A percentile compares a stretch with the other conserved stretches of the same genome.
Conservation (phyloP, 2,329 filamentous ascomycete genomes). For the Chlorencoelia australis region DNA sequence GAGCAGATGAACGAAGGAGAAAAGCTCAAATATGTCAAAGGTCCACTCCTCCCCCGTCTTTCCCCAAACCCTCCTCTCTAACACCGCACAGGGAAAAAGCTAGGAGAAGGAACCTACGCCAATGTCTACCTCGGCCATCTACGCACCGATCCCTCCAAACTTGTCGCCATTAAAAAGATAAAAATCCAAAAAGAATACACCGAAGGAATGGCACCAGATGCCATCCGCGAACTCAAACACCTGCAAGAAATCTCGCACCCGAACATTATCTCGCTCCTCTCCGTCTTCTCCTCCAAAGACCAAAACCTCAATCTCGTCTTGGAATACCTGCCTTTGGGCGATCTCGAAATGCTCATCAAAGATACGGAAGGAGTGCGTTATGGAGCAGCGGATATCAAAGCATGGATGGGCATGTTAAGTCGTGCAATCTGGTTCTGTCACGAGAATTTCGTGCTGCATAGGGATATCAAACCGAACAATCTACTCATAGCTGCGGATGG, state of each 20-base stretch:
- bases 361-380: slow-evolving; percentile 72
- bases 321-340: slow-evolving; percentile 86
- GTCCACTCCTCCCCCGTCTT: slow-evolving; percentile 30
- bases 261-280: slow-evolving; percentile 87
- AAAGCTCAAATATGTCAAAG: slow-evolving; percentile 84
- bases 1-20: slow-evolving; percentile 75
- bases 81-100: slow-evolving; percentile 57
- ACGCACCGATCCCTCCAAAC: slow-evolving; percentile 56
- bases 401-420: slow-evolving; percentile 97
- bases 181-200: slow-evolving; percentile 77
- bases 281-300: slow-evolving; percentile 91
- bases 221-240: slow-evolving; percentile 90
- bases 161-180: slow-evolving; percentile 91
- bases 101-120: slow-evolving; percentile 95
- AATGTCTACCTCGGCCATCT: slow-evolving; percentile 87
- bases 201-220: slow-evolving; percentile 89
- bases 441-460: slow-evolving; percentile 84
- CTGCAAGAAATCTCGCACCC: slow-evolving; percentile 89
- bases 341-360: slow-evolving; percentile 89
- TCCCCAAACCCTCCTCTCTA: slow-evolving; percentile 5
- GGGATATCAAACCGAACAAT: slow-evolving; percentile 99
- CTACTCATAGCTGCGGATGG: slow-evolving; percentile 87
- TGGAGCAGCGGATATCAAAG: slow-evolving; percentile 83
- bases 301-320: slow-evolving; percentile 95
- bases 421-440: slow-evolving; percentile 95